Evolutionary conservation across 345 rosid species (phyloP).

Genomic region (Gynandropsis gynandra): DNA sequence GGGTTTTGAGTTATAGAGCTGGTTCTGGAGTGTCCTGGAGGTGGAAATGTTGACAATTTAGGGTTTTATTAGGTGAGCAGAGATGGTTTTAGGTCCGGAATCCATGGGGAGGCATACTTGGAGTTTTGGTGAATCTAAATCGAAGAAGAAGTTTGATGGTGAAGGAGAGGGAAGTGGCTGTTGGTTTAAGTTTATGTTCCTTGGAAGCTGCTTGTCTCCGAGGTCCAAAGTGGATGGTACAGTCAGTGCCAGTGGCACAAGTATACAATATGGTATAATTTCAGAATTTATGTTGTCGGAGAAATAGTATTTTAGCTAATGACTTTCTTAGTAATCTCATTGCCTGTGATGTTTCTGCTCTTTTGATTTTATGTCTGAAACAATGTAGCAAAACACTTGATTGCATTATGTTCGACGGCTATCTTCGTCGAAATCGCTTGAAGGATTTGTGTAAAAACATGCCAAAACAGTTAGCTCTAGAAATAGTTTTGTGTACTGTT

Average conservation of each 20-base stretch:
- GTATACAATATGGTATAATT: slow-evolving; percentile 1
- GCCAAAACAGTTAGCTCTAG: too few relatives aligned
- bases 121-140: slow-evolving; percentile 20
- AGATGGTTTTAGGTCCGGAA: slow-evolving; percentile 30
- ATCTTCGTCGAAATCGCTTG: too few relatives aligned
- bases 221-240: slow-evolving; percentile 32
- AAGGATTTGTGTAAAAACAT: too few relatives aligned
- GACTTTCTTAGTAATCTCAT: background rate
- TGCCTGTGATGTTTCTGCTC: too few relatives aligned
- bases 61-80: background rate
- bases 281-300: background rate
- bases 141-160: slow-evolving; percentile 28
- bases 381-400: too few relatives aligned
- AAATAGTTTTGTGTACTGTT: too few relatives aligned
- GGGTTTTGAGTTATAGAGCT: too few relatives aligned
- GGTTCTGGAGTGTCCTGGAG: background rate
- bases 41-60: background rate
- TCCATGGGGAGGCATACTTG: slow-evolving; percentile 10
- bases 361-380: too few relatives aligned
- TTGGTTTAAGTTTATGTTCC: slow-evolving; percentile 38
- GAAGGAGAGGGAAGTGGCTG: slow-evolving; percentile 24
- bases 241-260: slow-evolving; percentile 24
- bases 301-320: background rate
- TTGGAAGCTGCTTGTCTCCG: slow-evolving; percentile 32
- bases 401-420: too few relatives aligned